Base-by-base conservation (phyloP, 768 basidiomycete species). In the Mycena galopus region DNA sequence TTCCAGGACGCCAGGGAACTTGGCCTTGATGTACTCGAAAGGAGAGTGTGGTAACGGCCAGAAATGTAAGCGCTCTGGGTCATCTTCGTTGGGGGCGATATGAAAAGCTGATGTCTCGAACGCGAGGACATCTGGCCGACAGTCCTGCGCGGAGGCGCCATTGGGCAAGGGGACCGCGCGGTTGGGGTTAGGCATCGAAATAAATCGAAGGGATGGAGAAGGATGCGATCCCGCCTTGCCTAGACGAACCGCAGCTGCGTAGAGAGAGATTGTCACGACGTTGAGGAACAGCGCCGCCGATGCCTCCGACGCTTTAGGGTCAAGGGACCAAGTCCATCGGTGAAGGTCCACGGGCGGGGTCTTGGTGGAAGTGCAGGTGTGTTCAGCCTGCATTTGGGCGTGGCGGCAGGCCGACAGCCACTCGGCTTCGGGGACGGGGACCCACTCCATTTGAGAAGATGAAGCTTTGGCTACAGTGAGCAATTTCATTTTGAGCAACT, bases 261-360 rank as follows among this genome's bases (percentile, higher is more conserved):
- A 59, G 55, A 62, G 61, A 3, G 62, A 60, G 42, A 70, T 70
- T 17, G 69, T 59, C 42, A 70, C 55, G 7, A 63, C 62, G 30
- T 70, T 70, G 21, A 70, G 33, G 30, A 70, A 70, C 7, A 70
- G 9, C 6, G 61, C 61, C 42, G 62, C n/a, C 23, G 60, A 51
- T n/a, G 53, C 23, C 60, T 70, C 69, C 33, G 69, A 64, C 16
- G 61, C 61, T 29, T 64, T 25, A 42, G 33, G 23, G n/a, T 37
- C 29, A 8, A 70, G 62, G 33, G 29, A 16, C 69, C 69, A 70
- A 42, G 55, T 64, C 69, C 69, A 70, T 32, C 33, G 44, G 62
- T 68, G 61, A 32, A 21, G 58, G 21, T 68, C 67, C 21, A 33
- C 12, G 21, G 51, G 55, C 30, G 60, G 60, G 53, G 23, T 6